A percentile compares a stretch with the other conserved stretches of the same genome.
Evolutionary conservation across 345 rosid genomes (phyloP).

Genomic region (Turritis glabra): DNA sequence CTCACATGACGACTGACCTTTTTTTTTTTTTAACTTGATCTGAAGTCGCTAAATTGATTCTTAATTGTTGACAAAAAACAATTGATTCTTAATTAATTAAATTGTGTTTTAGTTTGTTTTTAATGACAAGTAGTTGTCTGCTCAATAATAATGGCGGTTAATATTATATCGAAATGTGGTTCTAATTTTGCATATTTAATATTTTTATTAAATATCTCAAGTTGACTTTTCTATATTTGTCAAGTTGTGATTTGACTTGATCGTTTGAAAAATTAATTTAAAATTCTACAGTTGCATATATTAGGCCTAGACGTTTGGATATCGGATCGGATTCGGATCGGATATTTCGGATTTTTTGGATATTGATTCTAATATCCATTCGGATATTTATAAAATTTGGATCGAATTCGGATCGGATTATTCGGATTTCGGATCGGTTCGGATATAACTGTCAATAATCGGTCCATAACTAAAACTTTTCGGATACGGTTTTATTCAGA

Average conservation of each 20-base stretch:
- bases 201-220: background rate
- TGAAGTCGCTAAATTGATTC: background rate
- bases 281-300: background rate
- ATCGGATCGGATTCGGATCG: no score
- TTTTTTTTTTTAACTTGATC: background rate
- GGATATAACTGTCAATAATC: no score
- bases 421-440: no score
- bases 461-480: no score
- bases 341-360: no score
- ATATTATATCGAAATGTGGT: background rate
- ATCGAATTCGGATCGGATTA: no score
- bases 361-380: no score
- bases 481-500: no score
- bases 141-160: slow-evolving; percentile 1
- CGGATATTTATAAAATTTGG: no score
- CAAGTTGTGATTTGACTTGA: slow-evolving; percentile 33
- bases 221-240: slow-evolving; percentile 13
- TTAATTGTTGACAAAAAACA: no score
- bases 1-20: background rate
- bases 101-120: background rate
- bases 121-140: background rate
- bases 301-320: no score
- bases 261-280: background rate
- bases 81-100: no score
- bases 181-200: background rate